A percentile compares a stretch with the other conserved stretches of the same genome.
These are phyloP conservation scores for Boeremia lycopersici DNA, from an alignment of 2,329 filamentous ascomycete species.

Conservation along the genomic window DNA sequence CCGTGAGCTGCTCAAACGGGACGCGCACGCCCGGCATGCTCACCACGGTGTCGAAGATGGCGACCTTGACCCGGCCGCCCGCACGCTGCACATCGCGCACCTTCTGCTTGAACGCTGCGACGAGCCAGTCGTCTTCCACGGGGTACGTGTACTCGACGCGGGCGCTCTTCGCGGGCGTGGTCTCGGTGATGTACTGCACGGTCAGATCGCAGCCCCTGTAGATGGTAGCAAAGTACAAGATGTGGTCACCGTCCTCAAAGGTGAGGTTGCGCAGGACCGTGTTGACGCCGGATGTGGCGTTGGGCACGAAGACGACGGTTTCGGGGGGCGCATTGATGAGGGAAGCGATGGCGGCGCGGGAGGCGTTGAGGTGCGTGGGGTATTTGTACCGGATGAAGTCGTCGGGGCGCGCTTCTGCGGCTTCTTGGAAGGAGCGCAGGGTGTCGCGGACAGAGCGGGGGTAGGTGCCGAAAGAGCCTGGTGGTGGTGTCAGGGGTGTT, in stretches of 20 bases:
- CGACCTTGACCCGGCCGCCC: constrained; percentile 69
- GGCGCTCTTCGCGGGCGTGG: constrained; percentile 55
- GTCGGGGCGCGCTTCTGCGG: constrained; percentile 73
- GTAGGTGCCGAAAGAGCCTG: constrained; percentile 79
- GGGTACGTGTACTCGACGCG: constrained; percentile 72
- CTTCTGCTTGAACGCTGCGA: constrained; percentile 64
- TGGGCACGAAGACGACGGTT: constrained; percentile 77
- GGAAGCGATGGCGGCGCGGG: constrained; percentile 63
- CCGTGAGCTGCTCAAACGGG: constrained; percentile 73
- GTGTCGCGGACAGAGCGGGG: constrained; percentile 66
- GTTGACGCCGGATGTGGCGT: constrained; percentile 80
- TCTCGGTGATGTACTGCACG: constrained; percentile 74
- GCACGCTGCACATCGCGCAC: constrained; percentile 59
- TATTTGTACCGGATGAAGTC: constrained; percentile 74
- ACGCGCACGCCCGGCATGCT: constrained; percentile 79
- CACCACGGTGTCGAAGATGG: constrained; percentile 80
- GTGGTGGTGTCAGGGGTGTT: not conserved
- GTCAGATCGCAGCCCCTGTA: constrained; percentile 81
- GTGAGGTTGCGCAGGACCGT: constrained; percentile 76
- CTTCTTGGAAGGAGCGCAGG: constrained; percentile 69
- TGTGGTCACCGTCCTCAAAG: constrained; percentile 74
- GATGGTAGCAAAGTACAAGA: constrained; percentile 78
- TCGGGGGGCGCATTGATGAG: constrained; percentile 69
- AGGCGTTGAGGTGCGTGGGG: constrained; percentile 66
- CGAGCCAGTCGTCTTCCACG: constrained; percentile 69